phyloP scores from a whole-genome alignment of 139 green algal species.

The Tetraselmis striata region DNA sequence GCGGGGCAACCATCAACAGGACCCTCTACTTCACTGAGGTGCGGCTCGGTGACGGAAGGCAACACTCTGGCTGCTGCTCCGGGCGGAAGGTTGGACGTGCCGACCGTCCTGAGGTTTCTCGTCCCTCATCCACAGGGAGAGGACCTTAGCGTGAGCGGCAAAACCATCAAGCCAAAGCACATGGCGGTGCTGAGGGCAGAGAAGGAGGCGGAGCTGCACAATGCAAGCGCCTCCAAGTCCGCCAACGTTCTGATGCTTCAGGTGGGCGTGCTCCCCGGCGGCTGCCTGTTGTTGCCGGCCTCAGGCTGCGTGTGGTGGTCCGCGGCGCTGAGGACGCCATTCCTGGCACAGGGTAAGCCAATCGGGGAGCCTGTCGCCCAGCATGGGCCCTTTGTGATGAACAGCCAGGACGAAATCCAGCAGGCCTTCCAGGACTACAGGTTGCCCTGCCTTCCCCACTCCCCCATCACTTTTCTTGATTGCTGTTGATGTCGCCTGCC shows the following conservation, averaged over 20 bases:
- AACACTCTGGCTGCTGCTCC: too few relatives aligned
- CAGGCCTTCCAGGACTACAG: slow-evolving; percentile 33
- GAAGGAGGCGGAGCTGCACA: background rate
- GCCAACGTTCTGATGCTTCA: slow-evolving; percentile 22
- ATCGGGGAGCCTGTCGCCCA: slow-evolving; percentile 32
- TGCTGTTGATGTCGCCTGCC: too few relatives aligned
- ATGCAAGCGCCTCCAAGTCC: background rate
- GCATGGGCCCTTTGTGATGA: slow-evolving; percentile 41
- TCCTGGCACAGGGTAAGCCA: slow-evolving; percentile 22
- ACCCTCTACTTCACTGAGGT: slow-evolving; percentile 17
- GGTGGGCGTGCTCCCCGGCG: too few relatives aligned
- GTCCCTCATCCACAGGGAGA: background rate
- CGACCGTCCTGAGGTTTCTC: too few relatives aligned
- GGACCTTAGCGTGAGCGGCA: background rate
- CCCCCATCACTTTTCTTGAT: too few relatives aligned
- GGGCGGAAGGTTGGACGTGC: too few relatives aligned
- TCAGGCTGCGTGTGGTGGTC: too few relatives aligned
- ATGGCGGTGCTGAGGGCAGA: slow-evolving; percentile 9
- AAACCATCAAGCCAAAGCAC: background rate
- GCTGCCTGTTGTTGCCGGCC: too few relatives aligned
- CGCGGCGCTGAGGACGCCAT: too few relatives aligned
- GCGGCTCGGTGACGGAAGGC: too few relatives aligned
- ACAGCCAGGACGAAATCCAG: slow-evolving; percentile 26
- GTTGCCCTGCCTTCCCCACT: background rate
- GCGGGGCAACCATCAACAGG: slow-evolving; percentile 1